Evolutionary conservation across 2,329 filamentous ascomycete genomes (phyloP).

Genomic region (Scedosporium boydii): DNA sequence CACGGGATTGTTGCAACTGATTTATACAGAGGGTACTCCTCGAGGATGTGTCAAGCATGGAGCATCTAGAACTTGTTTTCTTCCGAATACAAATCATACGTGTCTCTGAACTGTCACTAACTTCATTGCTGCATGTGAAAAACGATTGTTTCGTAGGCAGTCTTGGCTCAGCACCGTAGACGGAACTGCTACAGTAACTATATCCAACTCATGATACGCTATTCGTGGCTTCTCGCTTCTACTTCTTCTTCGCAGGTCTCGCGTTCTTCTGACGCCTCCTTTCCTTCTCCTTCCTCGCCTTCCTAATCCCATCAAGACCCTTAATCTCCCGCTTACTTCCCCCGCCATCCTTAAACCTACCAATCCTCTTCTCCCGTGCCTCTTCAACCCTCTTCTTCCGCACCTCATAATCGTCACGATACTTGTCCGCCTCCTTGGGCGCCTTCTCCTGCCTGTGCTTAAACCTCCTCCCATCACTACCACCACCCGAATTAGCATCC

Average conservation of each 20-base stretch:
- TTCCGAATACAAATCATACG: not conserved
- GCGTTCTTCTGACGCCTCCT: slow-evolving; percentile 80
- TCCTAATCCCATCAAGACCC: slow-evolving; percentile 74
- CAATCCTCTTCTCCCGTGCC: slow-evolving; percentile 75
- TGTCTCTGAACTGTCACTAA: not conserved
- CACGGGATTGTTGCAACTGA: not conserved
- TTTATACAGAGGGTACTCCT: not conserved
- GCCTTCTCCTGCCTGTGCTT: slow-evolving; percentile 82
- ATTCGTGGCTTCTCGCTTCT: not conserved
- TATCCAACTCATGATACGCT: too few species aligned
- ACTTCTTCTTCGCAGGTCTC: slow-evolving; percentile 56
- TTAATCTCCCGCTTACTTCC: slow-evolving; percentile 72
- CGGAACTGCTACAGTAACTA: not conserved
- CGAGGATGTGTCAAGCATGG: not conserved
- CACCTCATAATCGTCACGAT: slow-evolving; percentile 78
- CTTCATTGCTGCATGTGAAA: not conserved
- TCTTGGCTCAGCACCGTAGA: not conserved
- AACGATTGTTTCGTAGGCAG: not conserved
- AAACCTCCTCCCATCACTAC: slow-evolving; percentile 43
- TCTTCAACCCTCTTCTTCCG: slow-evolving; percentile 85
- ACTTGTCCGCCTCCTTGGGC: slow-evolving; percentile 90
- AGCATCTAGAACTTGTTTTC: not conserved
- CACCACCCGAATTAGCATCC: slow-evolving; percentile 7
- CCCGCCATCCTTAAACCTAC: slow-evolving; percentile 61
- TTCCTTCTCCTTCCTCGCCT: slow-evolving; percentile 69